Evolutionary conservation across 2,329 filamentous ascomycete genomes (phyloP).

Genomic region (Furcasterigmium furcatum): DNA sequence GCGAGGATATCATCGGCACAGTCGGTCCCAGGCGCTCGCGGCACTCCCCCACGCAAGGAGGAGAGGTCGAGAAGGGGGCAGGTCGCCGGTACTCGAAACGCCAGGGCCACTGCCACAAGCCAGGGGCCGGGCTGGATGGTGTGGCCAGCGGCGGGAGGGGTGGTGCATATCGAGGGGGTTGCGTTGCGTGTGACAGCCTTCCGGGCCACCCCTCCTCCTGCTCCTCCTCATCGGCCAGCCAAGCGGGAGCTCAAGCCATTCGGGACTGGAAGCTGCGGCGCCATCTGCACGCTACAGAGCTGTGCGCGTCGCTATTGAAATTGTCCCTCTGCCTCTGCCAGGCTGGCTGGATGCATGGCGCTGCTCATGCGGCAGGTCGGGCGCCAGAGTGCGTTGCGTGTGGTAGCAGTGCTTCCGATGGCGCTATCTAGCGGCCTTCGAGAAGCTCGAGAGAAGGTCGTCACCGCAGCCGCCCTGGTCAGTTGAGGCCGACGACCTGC

Average conservation of each 20-base stretch:
- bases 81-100: not conserved
- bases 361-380: not conserved
- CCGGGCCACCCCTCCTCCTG: not conserved
- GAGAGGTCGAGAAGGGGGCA: not conserved
- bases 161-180: too few relatives aligned
- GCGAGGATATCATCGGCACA: not conserved
- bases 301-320: not conserved
- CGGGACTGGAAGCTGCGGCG: slow-evolving; percentile 1
- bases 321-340: not conserved
- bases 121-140: not conserved
- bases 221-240: not conserved
- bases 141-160: not conserved
- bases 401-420: not conserved
- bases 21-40: not conserved
- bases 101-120: not conserved
- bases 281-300: not conserved
- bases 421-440: slow-evolving; percentile 2
- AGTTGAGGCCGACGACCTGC: not conserved
- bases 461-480: not conserved
- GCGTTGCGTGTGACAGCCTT: not conserved
- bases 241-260: not conserved
- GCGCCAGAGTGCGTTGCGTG: not conserved
- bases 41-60: not conserved
- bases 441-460: slow-evolving; percentile 3
- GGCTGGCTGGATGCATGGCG: not conserved